phyloP scores from a whole-genome alignment of 208 protist genomes.

The Eutreptiella sp. region DNA sequence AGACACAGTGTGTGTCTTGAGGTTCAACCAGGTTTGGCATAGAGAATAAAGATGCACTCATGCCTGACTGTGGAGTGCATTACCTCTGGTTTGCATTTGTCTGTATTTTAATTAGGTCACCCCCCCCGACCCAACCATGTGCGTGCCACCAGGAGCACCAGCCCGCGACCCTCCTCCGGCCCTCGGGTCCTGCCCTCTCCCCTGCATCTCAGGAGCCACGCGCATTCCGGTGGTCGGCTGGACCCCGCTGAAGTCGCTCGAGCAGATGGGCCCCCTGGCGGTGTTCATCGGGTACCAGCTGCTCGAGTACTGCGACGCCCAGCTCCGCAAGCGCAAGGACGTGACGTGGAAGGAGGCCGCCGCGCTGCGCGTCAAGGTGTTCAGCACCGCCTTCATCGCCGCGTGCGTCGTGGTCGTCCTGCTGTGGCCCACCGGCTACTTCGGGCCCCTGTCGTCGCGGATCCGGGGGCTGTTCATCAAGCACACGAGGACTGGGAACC shows the following conservation, averaged over 20 bases:
- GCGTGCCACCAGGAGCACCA: too few species aligned
- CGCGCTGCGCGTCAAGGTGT: too few species aligned
- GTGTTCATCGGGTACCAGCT: slow-evolving; percentile 58
- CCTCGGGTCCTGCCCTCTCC: too few species aligned
- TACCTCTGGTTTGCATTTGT: too few species aligned
- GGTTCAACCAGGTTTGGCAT: too few species aligned
- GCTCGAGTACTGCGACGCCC: slow-evolving; percentile 34
- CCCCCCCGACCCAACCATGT: too few species aligned
- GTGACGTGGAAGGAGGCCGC: slow-evolving; percentile 38
- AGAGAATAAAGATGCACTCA: too few species aligned
- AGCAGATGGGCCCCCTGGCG: slow-evolving; percentile 86
- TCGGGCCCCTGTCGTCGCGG: slow-evolving; percentile 48
- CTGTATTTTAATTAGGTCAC: too few species aligned
- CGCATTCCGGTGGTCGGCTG: slow-evolving; percentile 87
- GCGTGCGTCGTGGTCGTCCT: slow-evolving; percentile 30
- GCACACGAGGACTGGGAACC: slow-evolving; percentile 63
- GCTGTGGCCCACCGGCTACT: slow-evolving; percentile 47
- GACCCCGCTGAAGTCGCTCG: slow-evolving; percentile 78
- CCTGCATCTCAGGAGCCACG: too few species aligned
- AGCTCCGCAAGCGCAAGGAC: slow-evolving; percentile 27
- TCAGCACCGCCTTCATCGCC: slow-evolving; percentile 25
- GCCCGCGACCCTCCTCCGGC: too few species aligned
- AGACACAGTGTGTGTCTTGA: too few species aligned
- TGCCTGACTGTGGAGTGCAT: too few species aligned
- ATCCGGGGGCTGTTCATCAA: slow-evolving; percentile 58